Base-by-base conservation (phyloP, 73 alveolate species). In the Urostyla sp. region DNA sequence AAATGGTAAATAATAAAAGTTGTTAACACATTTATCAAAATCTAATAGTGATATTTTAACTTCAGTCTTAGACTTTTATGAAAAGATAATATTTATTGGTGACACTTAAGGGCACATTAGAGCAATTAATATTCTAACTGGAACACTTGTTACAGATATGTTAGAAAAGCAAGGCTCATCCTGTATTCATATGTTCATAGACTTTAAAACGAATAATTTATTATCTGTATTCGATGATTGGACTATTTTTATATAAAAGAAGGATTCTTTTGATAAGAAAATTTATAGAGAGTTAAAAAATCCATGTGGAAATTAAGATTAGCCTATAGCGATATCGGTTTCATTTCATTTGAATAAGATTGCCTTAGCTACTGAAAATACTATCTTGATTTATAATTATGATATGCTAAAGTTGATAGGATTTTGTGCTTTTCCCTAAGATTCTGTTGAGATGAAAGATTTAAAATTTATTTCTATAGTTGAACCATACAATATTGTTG, bases 181-280 rank as follows among this genome's bases (percentile, higher is more conserved):
- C 3, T 10, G 54, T 23, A 13, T 37, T 5, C 15, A 13, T 13
- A 3, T 63, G 21, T 5, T 15, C 6, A 36, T 63, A 13, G 79
- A 63, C 26, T 63, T 43, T 15, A 63, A 63, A 40, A 45, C n/a
- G 13, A 63, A 43, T 24, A 18, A 43, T 10, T 23, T 63, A 27
- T 43, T 63, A 1, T 63, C 79, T 4, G 3, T 63, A 2, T 63
- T 13, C 28, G 79, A 63, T 16, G 60, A 63, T 63, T 38, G 79
- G 60, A 20, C 79, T 13, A 6, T 63, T 1, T 63, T 43, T 23
- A 31, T 63, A 4, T 21, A 63, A 23, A 63, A 46, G 21, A 63
- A 63, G 44, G 79, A 63, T 40, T 63, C 44, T 23, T 63, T 11
- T 31, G 24, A 63, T 8, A 63, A 63, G 15, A 45, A 37, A 18